Percentiles rank a stretch among this genome's conserved stretches.
These are phyloP conservation scores for Nitzschia sp. DNA, from an alignment of 108 stramenopile genomes.

Conservation along the genomic window DNA sequence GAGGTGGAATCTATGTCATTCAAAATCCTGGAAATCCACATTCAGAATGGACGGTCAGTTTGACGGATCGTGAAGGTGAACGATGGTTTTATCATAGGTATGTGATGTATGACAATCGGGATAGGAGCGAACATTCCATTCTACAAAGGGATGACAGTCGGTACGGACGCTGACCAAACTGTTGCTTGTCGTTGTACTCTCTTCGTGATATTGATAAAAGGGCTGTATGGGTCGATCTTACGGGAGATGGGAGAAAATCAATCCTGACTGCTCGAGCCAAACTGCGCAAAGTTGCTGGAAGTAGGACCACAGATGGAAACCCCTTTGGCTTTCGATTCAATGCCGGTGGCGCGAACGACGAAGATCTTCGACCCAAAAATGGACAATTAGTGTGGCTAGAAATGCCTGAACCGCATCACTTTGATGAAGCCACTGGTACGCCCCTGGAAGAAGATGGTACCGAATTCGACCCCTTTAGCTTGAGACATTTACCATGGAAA, in stretches of 20 bases:
- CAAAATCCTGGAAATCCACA: conserved; percentile 58
- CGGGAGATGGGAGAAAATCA: conserved; percentile 87
- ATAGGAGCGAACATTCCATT: no score
- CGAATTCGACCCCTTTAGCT: conserved; percentile 76
- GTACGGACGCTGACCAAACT: no score
- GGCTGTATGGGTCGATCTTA: conserved; percentile 90
- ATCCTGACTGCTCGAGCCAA: conserved; percentile 90
- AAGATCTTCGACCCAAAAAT: conserved; percentile 38
- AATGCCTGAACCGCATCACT: conserved; percentile 68
- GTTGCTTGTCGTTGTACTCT: not conserved
- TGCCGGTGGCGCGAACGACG: not conserved
- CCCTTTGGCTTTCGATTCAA: not conserved
- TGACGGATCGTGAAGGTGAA: conserved; percentile 46
- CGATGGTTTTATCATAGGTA: conserved; percentile 93
- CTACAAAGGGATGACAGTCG: no score
- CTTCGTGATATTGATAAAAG: conserved; percentile 9
- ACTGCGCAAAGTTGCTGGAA: conserved; percentile 27
- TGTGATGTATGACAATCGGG: not conserved
- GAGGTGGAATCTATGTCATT: conserved; percentile 91
- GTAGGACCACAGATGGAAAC: not conserved
- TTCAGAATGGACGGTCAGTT: conserved; percentile 64
- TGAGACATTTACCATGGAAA: conserved; percentile 82
- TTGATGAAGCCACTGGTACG: conserved; percentile 64
- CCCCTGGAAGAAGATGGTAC: conserved; percentile 81
- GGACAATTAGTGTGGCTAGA: conserved; percentile 88